These are phyloP conservation scores for Pichia sp. DNA, from an alignment of 1,139 yeast species.

Conservation along the genomic window DNA sequence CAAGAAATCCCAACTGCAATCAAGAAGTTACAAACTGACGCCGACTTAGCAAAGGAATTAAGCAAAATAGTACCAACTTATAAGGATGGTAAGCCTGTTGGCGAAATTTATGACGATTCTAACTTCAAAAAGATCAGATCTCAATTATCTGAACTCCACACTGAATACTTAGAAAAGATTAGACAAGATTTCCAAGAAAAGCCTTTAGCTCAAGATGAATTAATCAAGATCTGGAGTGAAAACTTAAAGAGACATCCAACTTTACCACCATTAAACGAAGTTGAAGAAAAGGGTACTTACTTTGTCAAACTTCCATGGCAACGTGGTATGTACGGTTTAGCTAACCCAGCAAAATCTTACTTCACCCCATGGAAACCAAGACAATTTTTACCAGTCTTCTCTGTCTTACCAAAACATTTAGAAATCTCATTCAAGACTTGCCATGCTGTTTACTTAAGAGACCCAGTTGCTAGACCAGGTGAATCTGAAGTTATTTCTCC, in stretches of 20 bases:
- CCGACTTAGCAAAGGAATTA: conserved; percentile 28
- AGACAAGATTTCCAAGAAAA: conserved; percentile 36
- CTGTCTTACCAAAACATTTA: conserved; percentile 87
- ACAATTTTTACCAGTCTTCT: conserved; percentile 90
- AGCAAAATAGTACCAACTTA: conserved; percentile 33
- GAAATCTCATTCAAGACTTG: conserved; percentile 90
- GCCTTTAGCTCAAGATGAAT: conserved; percentile 28
- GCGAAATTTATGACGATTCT: conserved; percentile 38
- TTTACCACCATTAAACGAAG: conserved; percentile 42
- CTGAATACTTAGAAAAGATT: conserved; percentile 48
- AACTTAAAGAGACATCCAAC: conserved; percentile 48
- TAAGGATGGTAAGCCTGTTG: conserved; percentile 35
- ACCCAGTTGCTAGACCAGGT: conserved; percentile 97
- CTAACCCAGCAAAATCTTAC: conserved; percentile 73
- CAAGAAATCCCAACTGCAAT: conserved; percentile 25
- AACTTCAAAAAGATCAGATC: conserved; percentile 50
- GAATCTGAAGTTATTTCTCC: conserved; percentile 96
- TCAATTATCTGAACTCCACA: conserved; percentile 52
- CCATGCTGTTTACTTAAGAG: conserved; percentile 92
- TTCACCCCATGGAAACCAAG: conserved; percentile 98
- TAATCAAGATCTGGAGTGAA: conserved; percentile 47
- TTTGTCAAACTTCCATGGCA: conserved; percentile 70
- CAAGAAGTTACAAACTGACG: conserved; percentile 22
- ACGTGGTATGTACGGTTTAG: conserved; percentile 72
- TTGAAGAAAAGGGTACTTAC: conserved; percentile 59